Conservation (phyloP, 2,329 filamentous ascomycete genomes). For the Penicillium concentricum region DNA sequence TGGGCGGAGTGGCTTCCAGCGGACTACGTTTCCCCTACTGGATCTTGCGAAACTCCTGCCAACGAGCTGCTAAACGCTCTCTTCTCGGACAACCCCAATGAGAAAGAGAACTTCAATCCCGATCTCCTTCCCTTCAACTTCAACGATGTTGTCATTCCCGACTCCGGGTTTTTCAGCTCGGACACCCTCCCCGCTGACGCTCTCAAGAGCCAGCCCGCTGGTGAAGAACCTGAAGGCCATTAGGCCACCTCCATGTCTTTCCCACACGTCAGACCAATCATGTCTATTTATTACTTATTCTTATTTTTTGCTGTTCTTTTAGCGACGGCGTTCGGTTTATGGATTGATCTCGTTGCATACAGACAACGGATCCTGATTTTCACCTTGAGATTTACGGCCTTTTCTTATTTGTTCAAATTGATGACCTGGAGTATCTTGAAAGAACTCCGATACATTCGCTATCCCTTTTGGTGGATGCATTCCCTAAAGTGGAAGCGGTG, state of each 20-base stretch:
- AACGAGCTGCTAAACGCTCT: conserved; percentile 37
- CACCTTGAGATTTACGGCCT: conserved; percentile 6
- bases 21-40: conserved; percentile 34
- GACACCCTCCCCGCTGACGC: conserved; percentile 31
- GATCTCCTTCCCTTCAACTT: conserved; percentile 35
- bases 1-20: conserved; percentile 42
- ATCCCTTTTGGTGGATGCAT: neutral
- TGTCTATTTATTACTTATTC: neutral
- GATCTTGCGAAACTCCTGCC: conserved; percentile 29
- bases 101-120: conserved; percentile 29
- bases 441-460: conserved; percentile 1
- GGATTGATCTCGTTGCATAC: conserved; percentile 4
- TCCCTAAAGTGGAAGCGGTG: neutral
- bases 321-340: conserved; percentile 27
- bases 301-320: conserved; percentile 15
- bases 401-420: conserved; percentile 5
- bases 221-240: conserved; percentile 11
- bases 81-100: conserved; percentile 31
- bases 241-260: conserved; percentile 8
- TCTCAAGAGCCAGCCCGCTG: conserved; percentile 22
- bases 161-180: conserved; percentile 39
- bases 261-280: neutral
- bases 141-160: conserved; percentile 29
- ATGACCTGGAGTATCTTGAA: conserved; percentile 14
- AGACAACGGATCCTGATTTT: neutral